Conservation (phyloP, 805 yeast genomes). For the Deakozyma indianensis region DNA sequence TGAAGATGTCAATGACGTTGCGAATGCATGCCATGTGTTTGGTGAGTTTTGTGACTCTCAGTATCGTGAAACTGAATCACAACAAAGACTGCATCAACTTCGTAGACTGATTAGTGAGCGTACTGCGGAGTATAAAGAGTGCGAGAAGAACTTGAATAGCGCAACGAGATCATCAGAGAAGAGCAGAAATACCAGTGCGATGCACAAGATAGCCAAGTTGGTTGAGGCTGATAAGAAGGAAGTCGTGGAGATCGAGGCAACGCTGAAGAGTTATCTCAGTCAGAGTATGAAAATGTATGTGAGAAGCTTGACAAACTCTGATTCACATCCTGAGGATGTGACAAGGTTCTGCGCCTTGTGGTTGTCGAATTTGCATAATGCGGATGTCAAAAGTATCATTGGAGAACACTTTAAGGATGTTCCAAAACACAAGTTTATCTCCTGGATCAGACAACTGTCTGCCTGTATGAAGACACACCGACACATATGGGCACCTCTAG, state of each 20-base stretch:
- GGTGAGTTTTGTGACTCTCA: not conserved
- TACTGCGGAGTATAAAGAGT: not conserved
- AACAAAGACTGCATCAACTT: not conserved
- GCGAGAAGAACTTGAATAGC: not conserved
- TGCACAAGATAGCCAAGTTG: not conserved
- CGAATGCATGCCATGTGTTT: not conserved
- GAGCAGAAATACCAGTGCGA: not conserved
- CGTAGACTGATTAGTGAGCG: not conserved
- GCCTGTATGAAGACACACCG: conserved; percentile 45
- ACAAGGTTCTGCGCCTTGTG: conserved; percentile 76
- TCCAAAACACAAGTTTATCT: conserved; percentile 48
- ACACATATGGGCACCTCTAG: not conserved
- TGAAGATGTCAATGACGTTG: not conserved
- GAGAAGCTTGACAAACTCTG: conserved; percentile 25
- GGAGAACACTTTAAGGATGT: conserved; percentile 24
- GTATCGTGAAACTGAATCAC: not conserved
- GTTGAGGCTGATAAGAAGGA: not conserved
- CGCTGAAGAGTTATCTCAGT: not conserved
- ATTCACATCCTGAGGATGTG: conserved; percentile 35
- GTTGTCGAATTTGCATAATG: conserved; percentile 45
- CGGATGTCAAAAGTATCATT: conserved; percentile 30
- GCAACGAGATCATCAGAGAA: not conserved
- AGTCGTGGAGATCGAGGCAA: not conserved
- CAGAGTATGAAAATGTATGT: conserved; percentile 26
- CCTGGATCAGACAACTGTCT: conserved; percentile 74